phyloP scores from a whole-genome alignment of 257 asterid genomes.

The Echium plantagineum region DNA sequence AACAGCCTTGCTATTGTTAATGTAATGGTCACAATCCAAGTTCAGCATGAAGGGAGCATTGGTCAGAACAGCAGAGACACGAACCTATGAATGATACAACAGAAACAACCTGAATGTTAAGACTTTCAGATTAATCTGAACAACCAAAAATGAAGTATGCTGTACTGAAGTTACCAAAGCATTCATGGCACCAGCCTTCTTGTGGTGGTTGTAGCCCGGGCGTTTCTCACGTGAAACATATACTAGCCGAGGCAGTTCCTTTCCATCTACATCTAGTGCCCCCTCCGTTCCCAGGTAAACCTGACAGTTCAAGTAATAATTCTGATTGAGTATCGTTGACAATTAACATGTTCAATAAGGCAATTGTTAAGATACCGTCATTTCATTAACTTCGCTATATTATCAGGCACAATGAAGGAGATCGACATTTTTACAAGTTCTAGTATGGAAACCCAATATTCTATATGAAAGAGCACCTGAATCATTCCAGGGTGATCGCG shows the following conservation, averaged over 20 bases:
- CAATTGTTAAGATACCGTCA: not conserved
- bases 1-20: constrained; percentile 73
- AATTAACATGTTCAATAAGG: not conserved
- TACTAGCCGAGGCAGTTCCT: constrained; percentile 67
- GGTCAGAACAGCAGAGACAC: constrained; percentile 76
- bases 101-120: not conserved
- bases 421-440: too few relatives aligned
- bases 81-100: constrained; percentile 30
- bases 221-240: constrained; percentile 82
- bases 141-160: not conserved
- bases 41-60: constrained; percentile 80
- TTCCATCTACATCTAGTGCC: constrained; percentile 82
- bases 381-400: not conserved
- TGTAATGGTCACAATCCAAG: constrained; percentile 82
- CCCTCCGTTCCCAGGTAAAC: constrained; percentile 79
- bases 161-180: constrained; percentile 36
- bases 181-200: constrained; percentile 89
- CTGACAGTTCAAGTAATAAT: constrained; percentile 14
- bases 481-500: constrained; percentile 91
- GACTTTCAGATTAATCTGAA: too few relatives aligned
- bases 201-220: constrained; percentile 76
- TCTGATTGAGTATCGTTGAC: not conserved
- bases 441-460: too few relatives aligned
- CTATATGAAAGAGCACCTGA: constrained; percentile 29
- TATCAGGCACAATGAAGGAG: not conserved